Conservation (phyloP, 768 basidiomycete species). For the Termitomyces sp. region DNA sequence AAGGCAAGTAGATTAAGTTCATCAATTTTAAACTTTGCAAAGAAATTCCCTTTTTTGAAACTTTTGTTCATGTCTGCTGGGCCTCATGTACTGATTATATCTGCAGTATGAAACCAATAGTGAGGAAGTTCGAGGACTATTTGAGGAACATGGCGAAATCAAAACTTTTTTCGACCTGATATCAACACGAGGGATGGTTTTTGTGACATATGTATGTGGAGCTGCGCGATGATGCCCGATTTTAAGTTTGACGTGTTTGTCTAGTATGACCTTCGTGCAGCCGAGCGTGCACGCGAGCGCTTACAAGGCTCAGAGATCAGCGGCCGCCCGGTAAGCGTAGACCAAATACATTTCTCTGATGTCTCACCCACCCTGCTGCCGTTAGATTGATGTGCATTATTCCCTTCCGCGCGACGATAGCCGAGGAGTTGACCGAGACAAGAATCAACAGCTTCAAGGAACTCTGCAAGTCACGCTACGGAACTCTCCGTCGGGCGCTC, state of each 20-base stretch:
- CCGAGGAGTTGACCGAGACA: constrained; percentile 67
- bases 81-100: constrained; percentile 15
- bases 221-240: not conserved
- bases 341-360: constrained; percentile 8
- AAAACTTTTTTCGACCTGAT: constrained; percentile 97
- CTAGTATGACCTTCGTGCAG: constrained; percentile 90
- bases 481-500: constrained; percentile 63
- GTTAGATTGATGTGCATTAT: constrained; percentile 98
- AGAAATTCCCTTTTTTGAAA: not conserved
- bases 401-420: constrained; percentile 86
- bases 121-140: constrained; percentile 77
- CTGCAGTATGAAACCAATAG: constrained; percentile 86
- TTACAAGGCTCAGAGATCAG: constrained; percentile 88
- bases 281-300: constrained; percentile 87
- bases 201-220: constrained; percentile 92
- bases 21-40: constrained; percentile 5
- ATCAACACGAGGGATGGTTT: constrained; percentile 95
- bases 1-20: constrained; percentile 66
- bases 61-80: not conserved
- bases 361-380: constrained; percentile 6
- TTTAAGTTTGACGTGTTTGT: constrained; percentile 20
- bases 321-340: constrained; percentile 78
- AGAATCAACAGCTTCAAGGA: constrained; percentile 89
- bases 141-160: constrained; percentile 94
- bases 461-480: constrained; percentile 77